These are phyloP conservation scores for Candida endomychidarum DNA, from an alignment of 805 yeast species.

Conservation along the genomic window DNA sequence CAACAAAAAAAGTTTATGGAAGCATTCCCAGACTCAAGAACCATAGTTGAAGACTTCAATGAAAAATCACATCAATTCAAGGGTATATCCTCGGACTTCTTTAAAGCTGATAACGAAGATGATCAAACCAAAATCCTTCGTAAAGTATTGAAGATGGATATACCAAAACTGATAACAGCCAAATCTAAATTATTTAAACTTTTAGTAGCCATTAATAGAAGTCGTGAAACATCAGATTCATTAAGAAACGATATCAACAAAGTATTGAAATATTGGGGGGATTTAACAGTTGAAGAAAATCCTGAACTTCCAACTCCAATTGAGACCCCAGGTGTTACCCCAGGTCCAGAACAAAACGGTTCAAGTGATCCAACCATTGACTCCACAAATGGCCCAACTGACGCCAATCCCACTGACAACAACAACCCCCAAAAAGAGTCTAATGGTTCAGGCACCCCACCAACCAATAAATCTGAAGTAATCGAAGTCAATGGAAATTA, in stretches of 20 bases:
- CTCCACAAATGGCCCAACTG: not conserved
- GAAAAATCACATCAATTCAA: constrained; percentile 17
- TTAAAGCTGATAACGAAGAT: constrained; percentile 16
- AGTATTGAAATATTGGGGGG: constrained; percentile 23
- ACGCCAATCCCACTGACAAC: too few species aligned
- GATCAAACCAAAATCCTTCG: constrained; percentile 15
- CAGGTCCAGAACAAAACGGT: too few species aligned
- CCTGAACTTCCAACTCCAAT: constrained; percentile 11
- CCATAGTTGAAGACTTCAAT: constrained; percentile 22
- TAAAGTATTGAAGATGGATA: constrained; percentile 18
- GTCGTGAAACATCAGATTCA: constrained; percentile 7
- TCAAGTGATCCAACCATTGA: too few species aligned
- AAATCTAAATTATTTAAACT: constrained; percentile 33
- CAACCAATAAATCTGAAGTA: too few species aligned
- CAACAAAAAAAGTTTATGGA: constrained; percentile 28
- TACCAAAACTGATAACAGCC: constrained; percentile 30
- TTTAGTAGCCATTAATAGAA: constrained; percentile 31
- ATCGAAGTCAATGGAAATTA: too few species aligned
- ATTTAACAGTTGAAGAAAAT: constrained; percentile 17
- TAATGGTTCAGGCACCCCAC: too few species aligned
- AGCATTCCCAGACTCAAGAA: constrained; percentile 25
- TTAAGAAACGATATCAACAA: constrained; percentile 12
- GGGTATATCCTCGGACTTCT: constrained; percentile 4
- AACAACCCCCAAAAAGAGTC: too few species aligned
- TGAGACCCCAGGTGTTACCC: constrained; percentile 5